Conservation (phyloP, 768 basidiomycete genomes). For the Serpula lacrymans region DNA sequence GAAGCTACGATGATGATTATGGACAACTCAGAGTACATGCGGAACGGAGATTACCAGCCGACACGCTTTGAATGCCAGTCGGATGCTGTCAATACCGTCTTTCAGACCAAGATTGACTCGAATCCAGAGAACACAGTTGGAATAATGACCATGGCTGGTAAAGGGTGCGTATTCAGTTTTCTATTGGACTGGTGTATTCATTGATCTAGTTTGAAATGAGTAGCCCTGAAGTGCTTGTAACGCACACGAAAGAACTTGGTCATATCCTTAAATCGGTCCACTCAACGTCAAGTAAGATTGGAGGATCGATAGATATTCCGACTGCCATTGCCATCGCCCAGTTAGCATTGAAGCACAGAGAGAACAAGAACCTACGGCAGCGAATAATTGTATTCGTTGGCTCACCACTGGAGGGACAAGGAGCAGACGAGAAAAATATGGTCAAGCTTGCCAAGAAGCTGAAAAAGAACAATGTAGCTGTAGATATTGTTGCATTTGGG, state of each 20-base stretch:
- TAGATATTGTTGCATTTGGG: conserved; percentile 89
- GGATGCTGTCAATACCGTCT: conserved; percentile 87
- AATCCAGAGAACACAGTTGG: conserved; percentile 99
- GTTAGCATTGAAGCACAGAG: conserved; percentile 93
- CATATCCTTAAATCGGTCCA: conserved; percentile 84
- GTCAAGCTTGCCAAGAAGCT: conserved; percentile 92
- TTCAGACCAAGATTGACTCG: conserved; percentile 89
- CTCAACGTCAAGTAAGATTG: conserved; percentile 63
- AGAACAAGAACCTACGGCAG: conserved; percentile 97
- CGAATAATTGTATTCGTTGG: conserved; percentile 93
- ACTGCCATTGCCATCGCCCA: conserved; percentile 94
- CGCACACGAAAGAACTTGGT: conserved; percentile 92
- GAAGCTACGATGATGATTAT: conserved; percentile 98
- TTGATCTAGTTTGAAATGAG: background rate
- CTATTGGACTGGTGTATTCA: background rate
- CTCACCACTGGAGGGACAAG: conserved; percentile 74
- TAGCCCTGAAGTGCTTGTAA: conserved; percentile 94
- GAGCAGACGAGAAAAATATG: conserved; percentile 75
- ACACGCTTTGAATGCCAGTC: conserved; percentile 87
- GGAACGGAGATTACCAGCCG: conserved; percentile 89
- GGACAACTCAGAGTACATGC: conserved; percentile 98
- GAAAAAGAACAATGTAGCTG: conserved; percentile 98
- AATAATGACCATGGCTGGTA: conserved; percentile 97
- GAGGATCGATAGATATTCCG: conserved; percentile 79
- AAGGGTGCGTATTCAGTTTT: conserved; percentile 57